Evolutionary conservation across 805 yeast species (phyloP).

Genomic region (Saccharomyces jurei): DNA sequence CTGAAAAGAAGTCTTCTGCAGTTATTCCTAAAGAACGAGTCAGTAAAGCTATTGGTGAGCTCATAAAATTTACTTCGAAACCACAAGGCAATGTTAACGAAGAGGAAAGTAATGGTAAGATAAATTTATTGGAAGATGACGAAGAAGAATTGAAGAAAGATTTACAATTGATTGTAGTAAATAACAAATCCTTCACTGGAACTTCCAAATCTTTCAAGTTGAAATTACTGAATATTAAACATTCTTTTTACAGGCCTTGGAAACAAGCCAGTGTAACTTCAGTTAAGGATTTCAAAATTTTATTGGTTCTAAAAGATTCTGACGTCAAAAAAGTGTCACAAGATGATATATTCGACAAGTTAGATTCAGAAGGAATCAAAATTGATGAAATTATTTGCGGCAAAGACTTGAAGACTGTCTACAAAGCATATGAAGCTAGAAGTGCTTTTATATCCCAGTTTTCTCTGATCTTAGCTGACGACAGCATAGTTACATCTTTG

Average conservation of each 20-base stretch:
- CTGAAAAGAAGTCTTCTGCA: constrained; percentile 4
- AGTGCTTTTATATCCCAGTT: constrained; percentile 61
- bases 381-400: constrained; percentile 54
- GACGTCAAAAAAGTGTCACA: constrained; percentile 28
- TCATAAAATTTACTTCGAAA: constrained; percentile 48
- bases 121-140: constrained; percentile 49
- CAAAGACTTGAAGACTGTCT: constrained; percentile 70
- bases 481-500: constrained; percentile 65
- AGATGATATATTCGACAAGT: constrained; percentile 63
- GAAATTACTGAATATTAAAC: constrained; percentile 36
- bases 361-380: constrained; percentile 32
- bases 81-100: constrained; percentile 10
- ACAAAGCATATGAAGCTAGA: constrained; percentile 81
- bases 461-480: constrained; percentile 80
- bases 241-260: constrained; percentile 28
- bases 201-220: constrained; percentile 51
- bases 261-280: constrained; percentile 24
- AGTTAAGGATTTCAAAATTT: constrained; percentile 31
- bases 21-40: constrained; percentile 29
- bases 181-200: constrained; percentile 53
- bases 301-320: constrained; percentile 35
- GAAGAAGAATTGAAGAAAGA: constrained; percentile 39
- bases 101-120: constrained; percentile 29
- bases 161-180: constrained; percentile 54
- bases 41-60: constrained; percentile 52